Evolutionary conservation across 306 rosid species (phyloP).

Genomic region (Fragaria nilgerrensis): DNA sequence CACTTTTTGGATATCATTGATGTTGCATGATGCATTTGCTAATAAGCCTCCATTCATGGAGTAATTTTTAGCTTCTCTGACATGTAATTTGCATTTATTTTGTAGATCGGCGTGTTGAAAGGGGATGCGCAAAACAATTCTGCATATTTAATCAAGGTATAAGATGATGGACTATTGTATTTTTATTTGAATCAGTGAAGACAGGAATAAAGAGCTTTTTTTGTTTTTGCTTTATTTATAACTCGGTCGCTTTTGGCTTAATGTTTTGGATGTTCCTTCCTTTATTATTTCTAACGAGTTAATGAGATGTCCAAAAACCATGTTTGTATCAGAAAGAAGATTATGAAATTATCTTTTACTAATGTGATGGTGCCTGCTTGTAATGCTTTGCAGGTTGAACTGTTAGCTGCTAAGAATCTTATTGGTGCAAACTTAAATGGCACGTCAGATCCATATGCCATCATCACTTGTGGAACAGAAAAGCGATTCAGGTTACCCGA

Average conservation of each 20-base stretch:
- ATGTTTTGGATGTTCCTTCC: slow-evolving; percentile 7
- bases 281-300: background rate
- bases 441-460: slow-evolving; percentile 93
- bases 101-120: slow-evolving; percentile 52
- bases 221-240: background rate
- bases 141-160: slow-evolving; percentile 80
- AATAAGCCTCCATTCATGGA: slow-evolving; percentile 29
- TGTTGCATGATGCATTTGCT: slow-evolving; percentile 4
- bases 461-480: slow-evolving; percentile 85
- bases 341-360: background rate
- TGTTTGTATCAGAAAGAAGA: background rate
- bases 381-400: slow-evolving; percentile 67
- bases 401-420: slow-evolving; percentile 94
- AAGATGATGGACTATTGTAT: slow-evolving; percentile 22
- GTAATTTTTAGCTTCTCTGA: slow-evolving; percentile 70
- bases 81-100: slow-evolving; percentile 87
- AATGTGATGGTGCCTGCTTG: background rate
- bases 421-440: slow-evolving; percentile 95
- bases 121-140: slow-evolving; percentile 64
- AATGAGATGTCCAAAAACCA: background rate
- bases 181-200: slow-evolving; percentile 2
- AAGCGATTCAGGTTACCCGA: slow-evolving; percentile 80
- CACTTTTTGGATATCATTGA: background rate
- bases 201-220: slow-evolving; percentile 3
- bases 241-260: slow-evolving; percentile 4